A percentile compares a stretch with the other conserved stretches of the same genome.
Evolutionary conservation across 768 basidiomycete genomes (phyloP).

Genomic region (Dioszegia crocea): DNA sequence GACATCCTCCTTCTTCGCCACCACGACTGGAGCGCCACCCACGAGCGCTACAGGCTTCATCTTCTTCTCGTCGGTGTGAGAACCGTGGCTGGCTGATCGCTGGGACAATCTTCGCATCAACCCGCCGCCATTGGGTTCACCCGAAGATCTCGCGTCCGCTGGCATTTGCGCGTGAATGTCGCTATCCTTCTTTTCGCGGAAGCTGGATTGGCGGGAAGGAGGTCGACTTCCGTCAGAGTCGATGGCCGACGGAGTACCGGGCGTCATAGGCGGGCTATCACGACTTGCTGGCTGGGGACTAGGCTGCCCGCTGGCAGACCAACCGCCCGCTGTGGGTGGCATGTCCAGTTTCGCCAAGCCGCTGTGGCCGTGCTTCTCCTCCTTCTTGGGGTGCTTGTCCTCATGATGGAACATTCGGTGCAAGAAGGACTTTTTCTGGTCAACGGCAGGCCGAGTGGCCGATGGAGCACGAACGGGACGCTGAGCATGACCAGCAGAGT

Average conservation of each 20-base stretch:
- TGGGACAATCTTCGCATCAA: slow-evolving; percentile 23
- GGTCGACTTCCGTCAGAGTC: slow-evolving; percentile 34
- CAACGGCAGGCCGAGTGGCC: slow-evolving; percentile 36
- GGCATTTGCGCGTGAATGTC: slow-evolving; percentile 43
- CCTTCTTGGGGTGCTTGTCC: slow-evolving; percentile 18
- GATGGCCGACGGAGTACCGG: slow-evolving; percentile 33
- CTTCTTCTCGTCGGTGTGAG: slow-evolving; percentile 2
- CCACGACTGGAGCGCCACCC: slow-evolving; percentile 23
- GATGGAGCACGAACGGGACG: slow-evolving; percentile 1
- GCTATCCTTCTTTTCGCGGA: slow-evolving; percentile 16
- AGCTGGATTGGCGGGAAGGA: slow-evolving; percentile 29
- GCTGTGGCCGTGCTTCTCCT: slow-evolving; percentile 20
- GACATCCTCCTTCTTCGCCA: slow-evolving; percentile 38
- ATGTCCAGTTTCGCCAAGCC: slow-evolving; percentile 17
- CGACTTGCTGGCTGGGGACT: slow-evolving; percentile 16
- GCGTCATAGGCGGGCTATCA: slow-evolving; percentile 42
- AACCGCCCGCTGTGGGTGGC: not conserved
- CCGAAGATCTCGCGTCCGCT: slow-evolving; percentile 13
- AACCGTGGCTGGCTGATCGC: slow-evolving; percentile 22
- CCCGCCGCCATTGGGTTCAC: not conserved
- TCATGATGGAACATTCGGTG: slow-evolving; percentile 47
- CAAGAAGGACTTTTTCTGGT: slow-evolving; percentile 47
- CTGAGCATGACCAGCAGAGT: slow-evolving; percentile 1
- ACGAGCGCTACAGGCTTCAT: slow-evolving; percentile 19
- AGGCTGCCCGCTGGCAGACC: slow-evolving; percentile 5